A percentile compares a stretch with the other conserved stretches of the same genome.
Conservation (phyloP, 2,329 filamentous ascomycete species). For the Metarhizium humberi region DNA sequence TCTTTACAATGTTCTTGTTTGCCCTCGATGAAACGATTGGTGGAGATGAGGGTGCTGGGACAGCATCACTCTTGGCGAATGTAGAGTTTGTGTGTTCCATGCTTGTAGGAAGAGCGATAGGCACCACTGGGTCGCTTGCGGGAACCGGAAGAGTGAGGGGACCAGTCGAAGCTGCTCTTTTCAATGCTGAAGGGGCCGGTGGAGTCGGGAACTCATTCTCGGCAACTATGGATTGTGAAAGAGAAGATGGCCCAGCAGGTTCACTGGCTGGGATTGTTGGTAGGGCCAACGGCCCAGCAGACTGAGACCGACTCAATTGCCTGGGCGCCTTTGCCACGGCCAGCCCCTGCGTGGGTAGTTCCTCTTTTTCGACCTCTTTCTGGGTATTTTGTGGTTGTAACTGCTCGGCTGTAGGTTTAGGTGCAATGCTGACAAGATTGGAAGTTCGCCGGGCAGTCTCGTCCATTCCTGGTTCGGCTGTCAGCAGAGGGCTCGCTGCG, state of each 20-base stretch:
- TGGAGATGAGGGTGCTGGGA: conserved; percentile 26
- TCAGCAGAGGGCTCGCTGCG: conserved; percentile 16
- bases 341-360: not conserved
- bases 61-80: conserved; percentile 34
- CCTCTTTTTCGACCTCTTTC: not conserved
- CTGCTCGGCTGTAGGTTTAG: not conserved
- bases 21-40: conserved; percentile 32
- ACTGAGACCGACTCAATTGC: conserved; percentile 25
- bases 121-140: conserved; percentile 36
- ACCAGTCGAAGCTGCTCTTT: conserved; percentile 27
- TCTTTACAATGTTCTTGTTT: conserved; percentile 57
- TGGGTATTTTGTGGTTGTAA: not conserved
- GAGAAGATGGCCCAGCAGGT: conserved; percentile 32
- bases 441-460: conserved; percentile 5
- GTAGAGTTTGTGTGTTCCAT: conserved; percentile 24
- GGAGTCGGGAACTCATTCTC: conserved; percentile 11
- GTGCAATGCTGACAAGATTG: conserved; percentile 6
- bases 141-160: conserved; percentile 27
- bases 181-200: conserved; percentile 27
- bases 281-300: conserved; percentile 25
- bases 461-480: not conserved
- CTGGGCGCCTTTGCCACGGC: conserved; percentile 10
- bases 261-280: conserved; percentile 39
- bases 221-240: conserved; percentile 20
- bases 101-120: conserved; percentile 15